Conservation (phyloP, 2,329 filamentous ascomycete genomes). For the Aspergillus sp. region DNA sequence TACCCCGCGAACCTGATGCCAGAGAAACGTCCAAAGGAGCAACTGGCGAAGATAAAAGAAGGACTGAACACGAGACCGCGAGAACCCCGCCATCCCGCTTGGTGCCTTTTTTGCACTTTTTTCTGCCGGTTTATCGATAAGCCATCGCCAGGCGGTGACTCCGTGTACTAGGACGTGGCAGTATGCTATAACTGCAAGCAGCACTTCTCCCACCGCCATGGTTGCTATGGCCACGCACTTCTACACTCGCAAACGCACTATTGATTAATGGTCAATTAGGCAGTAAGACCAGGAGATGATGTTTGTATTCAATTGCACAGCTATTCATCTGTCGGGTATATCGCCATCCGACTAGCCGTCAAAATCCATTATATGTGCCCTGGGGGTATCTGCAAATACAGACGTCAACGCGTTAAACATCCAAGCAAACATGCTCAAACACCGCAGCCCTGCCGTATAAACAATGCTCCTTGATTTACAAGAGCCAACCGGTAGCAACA, state of each 20-base stretch:
- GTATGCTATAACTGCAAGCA: neutral
- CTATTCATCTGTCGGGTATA: neutral
- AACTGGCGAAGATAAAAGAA: neutral
- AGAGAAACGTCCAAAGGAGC: neutral
- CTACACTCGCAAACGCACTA: neutral
- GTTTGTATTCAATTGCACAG: neutral
- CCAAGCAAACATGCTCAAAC: constrained; percentile 10
- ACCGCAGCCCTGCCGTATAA: constrained; percentile 9
- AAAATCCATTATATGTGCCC: constrained; percentile 24
- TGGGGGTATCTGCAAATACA: constrained; percentile 29
- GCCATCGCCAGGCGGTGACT: constrained; percentile 9
- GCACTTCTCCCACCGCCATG: neutral
- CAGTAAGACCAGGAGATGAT: neutral
- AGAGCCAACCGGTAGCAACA: constrained; percentile 2
- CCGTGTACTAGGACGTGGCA: constrained; percentile 1
- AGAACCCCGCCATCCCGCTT: constrained; percentile 15
- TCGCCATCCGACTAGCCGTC: constrained; percentile 11
- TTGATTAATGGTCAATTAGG: neutral
- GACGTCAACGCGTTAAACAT: constrained; percentile 21
- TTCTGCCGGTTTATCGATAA: constrained; percentile 20
- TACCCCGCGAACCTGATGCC: neutral
- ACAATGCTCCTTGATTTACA: constrained; percentile 12
- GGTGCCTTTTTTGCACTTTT: constrained; percentile 11
- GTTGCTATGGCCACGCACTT: constrained; percentile 10
- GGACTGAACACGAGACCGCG: neutral